Base-by-base conservation (phyloP, 352 stramenopile species). In the Phytophthora crassamura region DNA sequence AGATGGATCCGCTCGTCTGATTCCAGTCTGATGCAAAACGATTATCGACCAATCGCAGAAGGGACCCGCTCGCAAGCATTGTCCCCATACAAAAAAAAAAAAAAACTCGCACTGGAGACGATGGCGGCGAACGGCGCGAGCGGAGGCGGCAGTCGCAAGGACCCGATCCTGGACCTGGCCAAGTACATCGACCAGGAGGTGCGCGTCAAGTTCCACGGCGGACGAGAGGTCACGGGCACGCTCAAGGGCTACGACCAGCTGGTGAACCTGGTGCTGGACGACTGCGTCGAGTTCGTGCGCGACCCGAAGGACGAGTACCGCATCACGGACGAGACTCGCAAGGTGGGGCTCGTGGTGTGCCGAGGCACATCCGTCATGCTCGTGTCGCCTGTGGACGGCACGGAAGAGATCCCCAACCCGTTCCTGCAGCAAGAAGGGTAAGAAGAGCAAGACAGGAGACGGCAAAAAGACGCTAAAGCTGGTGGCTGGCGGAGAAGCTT, bases 201-300 rank as follows among this genome's bases (percentile, higher is more conserved):
- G 39, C 93, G 92, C 55, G 94, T 99, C 42, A 98, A 98, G 77
- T 98, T 98, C 60, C 81, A 97, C 35, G 96, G 95, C 25, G 96
- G 96, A 0, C 78, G 95, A 56, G 94, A 98, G 74, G 80, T 98
- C 14, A 80, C 88, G 56, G 97, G 96, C 56, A 86, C 90, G 41
- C 80, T 99, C 39, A 97, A 97, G 72, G 97, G 97, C 56, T 99
- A 98, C 79, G 97, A 99, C 75, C 91, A 98, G 69, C 78, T 99
- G 34, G 94, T 98, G 36, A 99, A 99, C 85, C 84, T 99, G 39
- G 97, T 99, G 43, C 85, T 99, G 49, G 97, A 99, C 65, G 94
- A 99, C 69, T 97, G 92, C 67, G 79, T 98, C 56, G 97, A 99
- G 82, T 98, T 95, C 69, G 45, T 99, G 66, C 86, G 95, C 78